A percentile compares a stretch with the other conserved stretches of the same genome.
phyloP scores from a whole-genome alignment of 441 rosid genomes.

The Erodium chrysanthum region DNA sequence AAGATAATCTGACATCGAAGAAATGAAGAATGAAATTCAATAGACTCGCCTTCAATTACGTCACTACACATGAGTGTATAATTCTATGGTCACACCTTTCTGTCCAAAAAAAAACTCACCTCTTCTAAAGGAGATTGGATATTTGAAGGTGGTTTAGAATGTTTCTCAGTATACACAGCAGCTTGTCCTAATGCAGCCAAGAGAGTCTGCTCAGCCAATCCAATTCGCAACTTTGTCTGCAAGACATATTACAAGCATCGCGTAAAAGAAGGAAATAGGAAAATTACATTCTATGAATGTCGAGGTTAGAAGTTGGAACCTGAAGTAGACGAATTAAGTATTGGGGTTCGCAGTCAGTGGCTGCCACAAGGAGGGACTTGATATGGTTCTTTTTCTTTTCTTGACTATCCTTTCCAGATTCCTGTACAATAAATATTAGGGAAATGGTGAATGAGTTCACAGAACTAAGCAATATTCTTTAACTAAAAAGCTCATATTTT shows the following conservation, averaged over 20 bases:
- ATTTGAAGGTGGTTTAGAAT: conserved; percentile 51
- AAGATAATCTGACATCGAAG: neutral
- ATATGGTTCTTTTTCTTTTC: conserved; percentile 84
- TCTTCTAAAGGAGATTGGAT: conserved; percentile 70
- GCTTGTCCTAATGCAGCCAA: conserved; percentile 94
- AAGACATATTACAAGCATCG: conserved; percentile 15
- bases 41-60: neutral
- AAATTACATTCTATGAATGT: conserved; percentile 7
- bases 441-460: neutral
- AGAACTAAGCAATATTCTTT: conserved; percentile 5
- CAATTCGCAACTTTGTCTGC: conserved; percentile 71
- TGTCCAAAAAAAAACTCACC: conserved; percentile 31
- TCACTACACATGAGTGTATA: neutral
- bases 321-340: conserved; percentile 85
- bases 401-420: conserved; percentile 83
- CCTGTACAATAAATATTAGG: conserved; percentile 33
- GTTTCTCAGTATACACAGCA: conserved; percentile 55
- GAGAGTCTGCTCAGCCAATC: conserved; percentile 70
- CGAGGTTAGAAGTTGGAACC: conserved; percentile 32
- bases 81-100: neutral
- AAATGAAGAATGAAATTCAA: neutral
- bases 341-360: conserved; percentile 84
- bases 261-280: conserved; percentile 12
- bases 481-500: neutral
- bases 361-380: conserved; percentile 87